A percentile compares a stretch with the other conserved stretches of the same genome.
Evolutionary conservation across 2,329 filamentous ascomycete genomes (phyloP).

Genomic region (Cercospora sp.): DNA sequence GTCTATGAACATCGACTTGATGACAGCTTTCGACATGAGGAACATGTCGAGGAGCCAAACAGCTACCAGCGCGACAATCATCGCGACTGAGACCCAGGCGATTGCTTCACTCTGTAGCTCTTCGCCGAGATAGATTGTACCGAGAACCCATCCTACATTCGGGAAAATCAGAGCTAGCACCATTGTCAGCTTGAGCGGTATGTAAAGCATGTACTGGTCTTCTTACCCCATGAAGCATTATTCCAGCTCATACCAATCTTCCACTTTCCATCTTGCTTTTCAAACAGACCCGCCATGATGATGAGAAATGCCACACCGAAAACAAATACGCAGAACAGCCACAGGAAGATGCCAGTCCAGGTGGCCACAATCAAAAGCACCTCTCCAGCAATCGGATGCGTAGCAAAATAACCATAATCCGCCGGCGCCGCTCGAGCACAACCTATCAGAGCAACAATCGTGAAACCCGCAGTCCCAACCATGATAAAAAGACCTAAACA

Average conservation of each 20-base stretch:
- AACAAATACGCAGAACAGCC: constrained; percentile 54
- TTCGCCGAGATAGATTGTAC: constrained; percentile 58
- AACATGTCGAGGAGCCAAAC: constrained; percentile 57
- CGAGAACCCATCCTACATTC: constrained; percentile 64
- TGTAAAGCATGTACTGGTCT: no score
- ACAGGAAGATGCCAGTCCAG: constrained; percentile 48
- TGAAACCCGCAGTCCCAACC: constrained; percentile 46
- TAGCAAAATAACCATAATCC: constrained; percentile 32
- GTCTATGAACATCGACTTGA: constrained; percentile 35
- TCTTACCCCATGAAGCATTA: constrained; percentile 26
- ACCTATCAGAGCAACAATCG: constrained; percentile 32
- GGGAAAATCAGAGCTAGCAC: constrained; percentile 61
- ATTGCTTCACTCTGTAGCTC: constrained; percentile 54
- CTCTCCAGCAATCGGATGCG: constrained; percentile 29
- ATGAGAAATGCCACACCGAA: constrained; percentile 28
- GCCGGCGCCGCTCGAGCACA: constrained; percentile 27
- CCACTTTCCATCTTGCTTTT: constrained; percentile 21
- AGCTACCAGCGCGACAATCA: constrained; percentile 58
- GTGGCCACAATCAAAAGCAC: constrained; percentile 31
- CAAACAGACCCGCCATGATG: constrained; percentile 18
- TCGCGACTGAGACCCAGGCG: constrained; percentile 55
- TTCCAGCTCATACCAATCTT: constrained; percentile 19
- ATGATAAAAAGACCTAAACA: constrained; percentile 51
- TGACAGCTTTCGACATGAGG: constrained; percentile 54
- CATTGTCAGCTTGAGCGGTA: constrained; percentile 49